Conservation (phyloP, 202 grass and related monocot genomes). For the Alloteropsis angusta region DNA sequence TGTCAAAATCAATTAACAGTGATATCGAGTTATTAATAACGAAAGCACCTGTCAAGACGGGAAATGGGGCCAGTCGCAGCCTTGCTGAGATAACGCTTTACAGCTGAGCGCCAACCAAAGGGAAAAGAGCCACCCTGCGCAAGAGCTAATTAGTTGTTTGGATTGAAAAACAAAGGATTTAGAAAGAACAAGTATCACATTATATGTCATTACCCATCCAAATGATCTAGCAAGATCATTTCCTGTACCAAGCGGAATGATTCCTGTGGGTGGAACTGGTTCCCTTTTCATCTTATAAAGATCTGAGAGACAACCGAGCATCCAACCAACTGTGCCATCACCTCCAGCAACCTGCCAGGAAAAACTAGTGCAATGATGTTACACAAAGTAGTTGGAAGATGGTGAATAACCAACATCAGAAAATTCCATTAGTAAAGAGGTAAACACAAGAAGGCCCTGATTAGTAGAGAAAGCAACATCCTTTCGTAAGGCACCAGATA, state of each 20-base stretch:
- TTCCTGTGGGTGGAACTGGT: constrained; percentile 81
- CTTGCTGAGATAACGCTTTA: constrained; percentile 63
- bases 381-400: constrained; percentile 14
- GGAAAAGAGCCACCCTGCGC: constrained; percentile 91
- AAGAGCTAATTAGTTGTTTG: constrained; percentile 30
- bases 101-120: constrained; percentile 87
- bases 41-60: constrained; percentile 63
- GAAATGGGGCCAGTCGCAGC: constrained; percentile 45
- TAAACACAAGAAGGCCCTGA: background rate
- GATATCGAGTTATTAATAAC: background rate
- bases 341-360: constrained; percentile 85
- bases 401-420: background rate
- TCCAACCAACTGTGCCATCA: constrained; percentile 95
- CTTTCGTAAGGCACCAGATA: background rate
- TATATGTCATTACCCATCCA: constrained; percentile 75
- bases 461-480: background rate
- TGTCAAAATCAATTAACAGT: background rate
- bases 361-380: constrained; percentile 28
- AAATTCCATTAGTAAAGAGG: background rate
- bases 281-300: constrained; percentile 73
- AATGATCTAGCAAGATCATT: constrained; percentile 92
- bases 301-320: constrained; percentile 80
- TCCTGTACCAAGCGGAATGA: constrained; percentile 96
- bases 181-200: background rate
- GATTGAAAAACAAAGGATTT: constrained; percentile 16